Base-by-base conservation (phyloP, 2,329 filamentous ascomycete genomes). In the Lomentospora prolificans region DNA sequence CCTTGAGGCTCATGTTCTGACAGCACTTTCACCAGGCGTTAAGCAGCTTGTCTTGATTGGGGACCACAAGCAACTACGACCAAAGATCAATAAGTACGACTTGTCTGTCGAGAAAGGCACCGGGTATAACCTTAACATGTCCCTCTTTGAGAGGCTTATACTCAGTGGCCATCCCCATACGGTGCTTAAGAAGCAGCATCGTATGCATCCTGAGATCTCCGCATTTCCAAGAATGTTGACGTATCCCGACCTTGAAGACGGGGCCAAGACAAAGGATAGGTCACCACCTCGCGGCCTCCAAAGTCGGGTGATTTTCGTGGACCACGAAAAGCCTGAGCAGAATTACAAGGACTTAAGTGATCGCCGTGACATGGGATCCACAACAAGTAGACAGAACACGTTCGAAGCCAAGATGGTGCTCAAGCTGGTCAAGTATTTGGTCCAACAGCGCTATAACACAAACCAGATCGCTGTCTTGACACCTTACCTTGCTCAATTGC, bases 41-140 rank as follows among this genome's bases (percentile, higher is more conserved):
- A 77, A 86, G 58, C 84, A 89, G 39, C 64, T 89, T 1, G 76
- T 89, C 0, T 66, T 88, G 2, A 89, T 90, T 9, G 87, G 87
- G 0, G 87, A 90, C 55, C 86, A 90, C 64, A 79, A 85, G 56
- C 87, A 90, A 59, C 74, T 90, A 0, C 79, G 85, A 0, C 87
- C 86, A 0, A 87, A 89, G 61, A 73, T 81, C 55, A 79, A 77
- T 33, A 83, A 78, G 54, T 87, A 82, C 60, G 67, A 65, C 0
- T 65, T 90, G 0, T 81, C 74, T 0, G 75, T 85, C 0, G 85
- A 89, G 39, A 58, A 55, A 22, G 52, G 55, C 4, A 39, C 48
- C 4, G 58, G 58, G 0, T 89, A 78, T 60, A 76, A 89, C 57
- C 52, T 59, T 3, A 58, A 59, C 52, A 57, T 76, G 1, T 89